Base-by-base conservation (phyloP, 2,329 filamentous ascomycete species). In the Aspergillus alliaceus region DNA sequence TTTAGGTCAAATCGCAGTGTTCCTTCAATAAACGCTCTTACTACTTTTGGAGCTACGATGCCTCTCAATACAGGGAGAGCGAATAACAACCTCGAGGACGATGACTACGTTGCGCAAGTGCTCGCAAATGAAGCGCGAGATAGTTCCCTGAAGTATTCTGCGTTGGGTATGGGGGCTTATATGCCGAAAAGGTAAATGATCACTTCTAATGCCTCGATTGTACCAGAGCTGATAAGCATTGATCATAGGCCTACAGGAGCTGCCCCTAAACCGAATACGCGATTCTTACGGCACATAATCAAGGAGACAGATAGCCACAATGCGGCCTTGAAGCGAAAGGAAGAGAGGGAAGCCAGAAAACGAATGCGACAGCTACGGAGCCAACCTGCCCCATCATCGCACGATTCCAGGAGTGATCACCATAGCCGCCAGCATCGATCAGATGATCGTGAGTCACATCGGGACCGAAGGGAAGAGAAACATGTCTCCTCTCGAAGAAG, bases 221-320 rank as follows among this genome's bases (percentile, higher is more conserved):
- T 1, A 31, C 18, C 35, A 9, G 34, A 53, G 42, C 55, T 62
- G 53, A 62, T 39, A 18, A 25, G 39, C 35, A 20, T 14, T 54
- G 42, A 50, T 51, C 22, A 14, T 74, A 91, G 85, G 68, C 84
- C 87, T 56, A 76, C 83, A 46, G 84, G 84, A 64, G 85, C 87
- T 52, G 84, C 83, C 61, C 91, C 90, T 1, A 97, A 93, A 71
- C 93, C 93, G 3, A 98, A 99, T 68, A 97, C 90, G 0, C 85
- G 90, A 32, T 98, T 98, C 71, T 78, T 99, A 40, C 87, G 87
- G 57, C 89, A 95, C 67, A 90, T 98, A 56, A 91, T 99, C 60
- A 89, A 88, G 61, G 90, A 95, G 64, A 96, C 91, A 8, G 90
- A 96, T 66, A 89, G 77, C 53, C 93, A 99, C 76, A 99, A 99